Conservation (phyloP, 768 basidiomycete species). For the Xanthoconium purpureum region DNA sequence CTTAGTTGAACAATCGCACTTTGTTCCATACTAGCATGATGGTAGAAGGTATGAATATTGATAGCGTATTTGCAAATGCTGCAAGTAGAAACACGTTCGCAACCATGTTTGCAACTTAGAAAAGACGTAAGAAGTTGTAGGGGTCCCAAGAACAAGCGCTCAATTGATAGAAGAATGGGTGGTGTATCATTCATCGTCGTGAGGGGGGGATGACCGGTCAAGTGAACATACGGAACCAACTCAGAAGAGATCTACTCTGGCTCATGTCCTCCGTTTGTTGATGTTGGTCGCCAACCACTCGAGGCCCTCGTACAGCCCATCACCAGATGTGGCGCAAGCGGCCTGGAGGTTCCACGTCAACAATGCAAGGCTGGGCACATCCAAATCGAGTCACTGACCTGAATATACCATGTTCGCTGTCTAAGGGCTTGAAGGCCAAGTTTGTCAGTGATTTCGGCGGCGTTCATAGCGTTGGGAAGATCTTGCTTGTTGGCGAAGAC, state of each 20-base stretch:
- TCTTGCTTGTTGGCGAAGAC: conserved; percentile 99
- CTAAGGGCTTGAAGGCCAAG: conserved; percentile 96
- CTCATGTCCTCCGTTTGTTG: conserved; percentile 71
- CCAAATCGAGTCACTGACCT: conserved; percentile 49
- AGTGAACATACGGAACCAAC: conserved; percentile 45
- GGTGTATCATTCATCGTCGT: conserved; percentile 54
- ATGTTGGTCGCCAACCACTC: conserved; percentile 95
- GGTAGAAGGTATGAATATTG: conserved; percentile 16
- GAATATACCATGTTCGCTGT: conserved; percentile 97
- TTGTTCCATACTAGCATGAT: conserved; percentile 6
- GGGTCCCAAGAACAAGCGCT: conserved; percentile 31
- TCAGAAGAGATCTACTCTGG: conserved; percentile 27
- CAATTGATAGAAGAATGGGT: conserved; percentile 36
- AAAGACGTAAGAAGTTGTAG: conserved; percentile 22
- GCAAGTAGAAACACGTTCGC: background rate
- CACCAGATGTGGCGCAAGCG: conserved; percentile 96
- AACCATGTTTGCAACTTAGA: background rate
- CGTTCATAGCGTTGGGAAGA: conserved; percentile 99
- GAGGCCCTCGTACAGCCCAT: conserved; percentile 97
- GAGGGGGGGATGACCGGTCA: conserved; percentile 58
- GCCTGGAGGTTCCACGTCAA: conserved; percentile 51
- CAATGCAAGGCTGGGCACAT: conserved; percentile 1
- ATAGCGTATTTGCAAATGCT: conserved; percentile 17
- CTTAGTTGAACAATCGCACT: conserved; percentile 2
- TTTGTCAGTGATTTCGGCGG: conserved; percentile 99